A percentile compares a stretch with the other conserved stretches of the same genome.
Evolutionary conservation across 2,329 filamentous ascomycete genomes (phyloP).

Genomic region (Albophoma yamanashiensis): DNA sequence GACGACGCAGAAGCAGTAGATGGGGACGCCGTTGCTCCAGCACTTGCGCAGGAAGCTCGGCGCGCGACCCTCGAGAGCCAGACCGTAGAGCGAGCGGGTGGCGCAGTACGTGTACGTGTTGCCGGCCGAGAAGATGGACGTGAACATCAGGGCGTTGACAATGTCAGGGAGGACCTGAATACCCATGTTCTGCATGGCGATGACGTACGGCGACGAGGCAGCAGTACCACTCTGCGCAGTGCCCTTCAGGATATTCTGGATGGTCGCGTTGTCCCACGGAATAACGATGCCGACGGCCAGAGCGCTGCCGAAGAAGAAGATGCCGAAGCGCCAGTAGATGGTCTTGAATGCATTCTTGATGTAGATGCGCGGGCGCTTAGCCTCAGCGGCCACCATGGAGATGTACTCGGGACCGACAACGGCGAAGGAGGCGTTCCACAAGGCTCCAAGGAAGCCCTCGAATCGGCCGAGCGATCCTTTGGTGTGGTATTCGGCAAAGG

Average conservation of each 20-base stretch:
- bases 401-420: conserved; percentile 60
- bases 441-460: conserved; percentile 57
- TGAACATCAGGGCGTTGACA: conserved; percentile 41
- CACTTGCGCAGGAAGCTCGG: conserved; percentile 44
- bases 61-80: conserved; percentile 38
- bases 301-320: conserved; percentile 62
- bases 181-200: conserved; percentile 46
- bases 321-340: conserved; percentile 60
- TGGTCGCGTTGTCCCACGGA: conserved; percentile 48
- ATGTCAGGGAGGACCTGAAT: conserved; percentile 44
- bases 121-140: conserved; percentile 33
- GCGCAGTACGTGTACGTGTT: conserved; percentile 43
- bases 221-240: conserved; percentile 28
- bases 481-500: conserved; percentile 43
- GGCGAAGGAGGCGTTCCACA: conserved; percentile 54
- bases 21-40: conserved; percentile 49
- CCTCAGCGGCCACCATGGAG: conserved; percentile 58
- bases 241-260: conserved; percentile 38
- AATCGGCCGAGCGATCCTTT: conserved; percentile 54
- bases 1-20: conserved; percentile 44
- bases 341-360: conserved; percentile 63
- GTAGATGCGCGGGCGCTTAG: conserved; percentile 49
- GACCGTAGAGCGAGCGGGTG: conserved; percentile 37
- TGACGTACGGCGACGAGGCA: conserved; percentile 51
- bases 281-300: conserved; percentile 57